These are phyloP conservation scores for Umbelopsis sp. DNA, from an alignment of 192 early-diverging fungal genomes.

Conservation along the genomic window DNA sequence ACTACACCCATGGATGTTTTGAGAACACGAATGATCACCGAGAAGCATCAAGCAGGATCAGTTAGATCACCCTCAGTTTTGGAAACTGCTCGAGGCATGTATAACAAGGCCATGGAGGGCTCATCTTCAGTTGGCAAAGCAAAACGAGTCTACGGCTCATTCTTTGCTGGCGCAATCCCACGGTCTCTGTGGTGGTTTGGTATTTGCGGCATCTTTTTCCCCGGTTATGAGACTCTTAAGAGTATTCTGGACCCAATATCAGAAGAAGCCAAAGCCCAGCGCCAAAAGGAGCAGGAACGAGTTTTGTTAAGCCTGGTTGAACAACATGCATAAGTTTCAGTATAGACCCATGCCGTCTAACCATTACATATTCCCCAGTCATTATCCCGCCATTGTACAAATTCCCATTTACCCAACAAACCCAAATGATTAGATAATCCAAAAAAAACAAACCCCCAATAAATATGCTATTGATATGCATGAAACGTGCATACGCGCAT, in stretches of 20 bases:
- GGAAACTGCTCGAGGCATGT: conserved; percentile 40
- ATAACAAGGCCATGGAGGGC: conserved; percentile 25
- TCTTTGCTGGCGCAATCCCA: conserved; percentile 67
- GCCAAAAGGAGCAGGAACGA: conserved; percentile 14
- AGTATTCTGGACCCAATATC: conserved; percentile 36
- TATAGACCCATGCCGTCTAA: background rate
- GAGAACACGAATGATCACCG: conserved; percentile 69
- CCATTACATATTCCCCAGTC: background rate
- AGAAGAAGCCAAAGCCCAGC: background rate
- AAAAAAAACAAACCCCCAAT: background rate
- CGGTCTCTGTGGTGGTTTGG: conserved; percentile 76
- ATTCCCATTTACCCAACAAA: background rate
- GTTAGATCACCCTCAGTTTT: conserved; percentile 24
- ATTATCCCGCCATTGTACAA: conserved; percentile 15
- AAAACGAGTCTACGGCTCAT: conserved; percentile 46
- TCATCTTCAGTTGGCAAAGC: conserved; percentile 22
- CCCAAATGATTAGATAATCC: background rate
- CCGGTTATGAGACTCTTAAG: conserved; percentile 65
- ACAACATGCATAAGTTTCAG: background rate
- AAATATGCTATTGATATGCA: no score
- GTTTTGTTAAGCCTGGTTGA: conserved; percentile 9
- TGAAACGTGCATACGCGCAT: no score
- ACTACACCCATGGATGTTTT: conserved; percentile 80
- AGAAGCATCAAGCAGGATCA: conserved; percentile 24
- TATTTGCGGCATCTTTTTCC: conserved; percentile 80